Base-by-base conservation (phyloP, 768 basidiomycete species). In the Rhodotorula kratochvilovae region DNA sequence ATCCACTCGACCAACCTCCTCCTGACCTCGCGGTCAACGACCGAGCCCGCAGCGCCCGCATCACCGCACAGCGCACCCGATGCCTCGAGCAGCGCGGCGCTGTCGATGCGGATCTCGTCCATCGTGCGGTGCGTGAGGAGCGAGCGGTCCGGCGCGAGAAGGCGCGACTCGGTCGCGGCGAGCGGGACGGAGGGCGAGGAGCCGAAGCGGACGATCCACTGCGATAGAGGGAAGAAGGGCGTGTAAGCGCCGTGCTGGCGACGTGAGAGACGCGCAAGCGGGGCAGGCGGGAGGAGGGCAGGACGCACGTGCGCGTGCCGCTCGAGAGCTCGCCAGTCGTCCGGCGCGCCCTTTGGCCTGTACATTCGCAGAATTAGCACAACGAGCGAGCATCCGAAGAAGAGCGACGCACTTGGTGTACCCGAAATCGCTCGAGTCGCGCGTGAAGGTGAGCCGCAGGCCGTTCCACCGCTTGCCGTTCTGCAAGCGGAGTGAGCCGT, bases 51-150 rank as follows among this genome's bases (percentile, higher is more conserved):
- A n/a, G n/a, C n/a, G n/a, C n/a, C n/a, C n/a, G n/a, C n/a, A n/a
- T 15, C 45, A 15, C 21, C 45, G 45, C 21, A 19, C 45, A 21
- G 45, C 21, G 45, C 45, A 8, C 45, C 45, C 3, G 27, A 23
- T 2, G 25, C 25, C 23, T 50, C 48, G 48, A 50, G 48, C 23
- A 53, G n/a, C 51, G 27, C 51, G 51, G 13, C n/a, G 53, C 35
- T 36, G 42, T 64, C 63, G 17, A 27, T 16, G 27, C 33, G n/a
- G 58, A 64, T 60, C n/a, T 70, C 57, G 7, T 63, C 51, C 63
- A 70, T 64, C 33, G 68, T 64, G 25, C 68, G 68, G 33, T 35
- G 12, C 19, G 68, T 60, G 50, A 70, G 68, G 45, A 70, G 23
- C 2, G 68, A 70, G 39, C 31, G 39, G 19, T 53, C 27, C 21